Evolutionary conservation across 768 basidiomycete species (phyloP).

Genomic region (Tubosaeta sp.): DNA sequence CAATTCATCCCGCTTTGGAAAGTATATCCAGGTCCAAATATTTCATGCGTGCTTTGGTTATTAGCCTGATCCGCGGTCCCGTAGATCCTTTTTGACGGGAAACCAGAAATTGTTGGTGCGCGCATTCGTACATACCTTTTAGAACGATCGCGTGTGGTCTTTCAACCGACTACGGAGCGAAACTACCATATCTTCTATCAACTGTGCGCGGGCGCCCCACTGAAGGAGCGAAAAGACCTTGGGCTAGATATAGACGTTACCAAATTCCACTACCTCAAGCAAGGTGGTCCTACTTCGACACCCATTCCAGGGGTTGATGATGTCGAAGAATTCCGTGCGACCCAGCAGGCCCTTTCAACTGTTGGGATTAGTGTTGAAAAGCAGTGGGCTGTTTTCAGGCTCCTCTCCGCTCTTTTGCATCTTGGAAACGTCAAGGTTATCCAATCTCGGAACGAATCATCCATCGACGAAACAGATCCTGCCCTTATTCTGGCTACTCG

Average conservation of each 20-base stretch:
- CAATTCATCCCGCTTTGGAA: slow-evolving; percentile 98
- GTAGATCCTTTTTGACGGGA: slow-evolving; percentile 94
- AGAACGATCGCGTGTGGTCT: slow-evolving; percentile 95
- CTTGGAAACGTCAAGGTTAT: slow-evolving; percentile 96
- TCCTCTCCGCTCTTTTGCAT: slow-evolving; percentile 90
- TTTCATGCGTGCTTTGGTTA: not conserved
- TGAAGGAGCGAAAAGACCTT: slow-evolving; percentile 93
- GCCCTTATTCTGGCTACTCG: slow-evolving; percentile 78
- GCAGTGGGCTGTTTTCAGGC: slow-evolving; percentile 96
- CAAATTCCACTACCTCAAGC: slow-evolving; percentile 89
- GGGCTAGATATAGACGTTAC: slow-evolving; percentile 82
- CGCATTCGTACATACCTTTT: slow-evolving; percentile 98
- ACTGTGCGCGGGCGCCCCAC: slow-evolving; percentile 91
- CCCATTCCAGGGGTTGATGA: slow-evolving; percentile 94
- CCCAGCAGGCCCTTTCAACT: slow-evolving; percentile 92
- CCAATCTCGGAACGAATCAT: slow-evolving; percentile 74
- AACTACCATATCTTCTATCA: slow-evolving; percentile 99
- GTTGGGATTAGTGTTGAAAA: slow-evolving; percentile 97
- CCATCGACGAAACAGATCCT: slow-evolving; percentile 78
- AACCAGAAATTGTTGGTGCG: slow-evolving; percentile 96
- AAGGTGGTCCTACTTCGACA: slow-evolving; percentile 85
- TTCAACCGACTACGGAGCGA: slow-evolving; percentile 93
- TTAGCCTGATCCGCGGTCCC: not conserved
- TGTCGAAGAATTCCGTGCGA: slow-evolving; percentile 88
- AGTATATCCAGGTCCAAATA: slow-evolving; percentile 83